Conservation (phyloP, 495 filamentous ascomycete genomes). For the Clohesyomyces aquaticus region DNA sequence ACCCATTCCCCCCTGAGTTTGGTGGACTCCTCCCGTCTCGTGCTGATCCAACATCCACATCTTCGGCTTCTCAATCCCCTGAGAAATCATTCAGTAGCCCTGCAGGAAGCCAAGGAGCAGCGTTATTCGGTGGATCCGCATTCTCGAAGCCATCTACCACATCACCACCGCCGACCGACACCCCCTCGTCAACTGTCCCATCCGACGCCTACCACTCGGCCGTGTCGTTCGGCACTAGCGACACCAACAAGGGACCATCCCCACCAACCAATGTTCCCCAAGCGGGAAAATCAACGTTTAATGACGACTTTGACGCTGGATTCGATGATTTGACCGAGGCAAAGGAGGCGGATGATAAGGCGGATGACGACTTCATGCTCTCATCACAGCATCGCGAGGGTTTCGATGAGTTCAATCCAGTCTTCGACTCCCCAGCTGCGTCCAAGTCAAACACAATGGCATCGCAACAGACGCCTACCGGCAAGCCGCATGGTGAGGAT, state of each 20-base stretch:
- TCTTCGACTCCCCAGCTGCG: slow-evolving; percentile 58
- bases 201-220: slow-evolving; percentile 48
- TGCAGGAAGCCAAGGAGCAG: slow-evolving; percentile 38
- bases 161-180: slow-evolving; percentile 40
- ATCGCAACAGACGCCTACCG: slow-evolving; percentile 55
- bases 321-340: slow-evolving; percentile 89
- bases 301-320: slow-evolving; percentile 77
- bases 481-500: slow-evolving; percentile 55
- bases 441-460: slow-evolving; percentile 60
- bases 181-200: slow-evolving; percentile 42
- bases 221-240: slow-evolving; percentile 40
- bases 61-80: slow-evolving; percentile 38
- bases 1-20: slow-evolving; percentile 63
- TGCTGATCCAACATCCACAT: slow-evolving; percentile 52
- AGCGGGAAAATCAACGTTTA: slow-evolving; percentile 53
- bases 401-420: slow-evolving; percentile 70
- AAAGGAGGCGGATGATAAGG: slow-evolving; percentile 80
- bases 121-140: slow-evolving; percentile 40
- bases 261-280: slow-evolving; percentile 45
- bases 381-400: slow-evolving; percentile 49
- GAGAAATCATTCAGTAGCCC: slow-evolving; percentile 40
- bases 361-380: slow-evolving; percentile 59
- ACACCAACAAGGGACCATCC: slow-evolving; percentile 39
- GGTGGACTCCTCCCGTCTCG: slow-evolving; percentile 67
- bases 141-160: slow-evolving; percentile 32